Evolutionary conservation across 2,329 filamentous ascomycete species (phyloP), one percentile per base, ranked within the genome.

Genomic region (Xylariaceae sp.): DNA sequence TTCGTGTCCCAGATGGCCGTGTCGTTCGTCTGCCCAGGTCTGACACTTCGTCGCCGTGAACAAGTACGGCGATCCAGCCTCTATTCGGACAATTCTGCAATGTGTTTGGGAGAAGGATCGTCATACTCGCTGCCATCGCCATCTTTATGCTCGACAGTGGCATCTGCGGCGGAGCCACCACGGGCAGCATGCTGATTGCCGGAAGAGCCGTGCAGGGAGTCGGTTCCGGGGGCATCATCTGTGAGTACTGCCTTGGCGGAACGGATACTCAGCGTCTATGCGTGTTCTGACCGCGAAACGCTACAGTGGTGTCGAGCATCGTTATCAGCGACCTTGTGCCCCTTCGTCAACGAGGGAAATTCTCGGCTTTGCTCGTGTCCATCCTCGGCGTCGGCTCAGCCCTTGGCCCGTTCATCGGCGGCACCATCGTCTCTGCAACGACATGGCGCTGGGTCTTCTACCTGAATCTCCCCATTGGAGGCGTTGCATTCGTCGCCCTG

Each of bases 121-220:
- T 63, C 43, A 54, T 61, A 9, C 49, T 65, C 1, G 32, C 47
- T 8, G 50, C 64, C 3, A 59, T 72, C 2, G 53, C 49, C 7
- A 37, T 70, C 2, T 77, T 76, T 38, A 58, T 56, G 0, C 40
- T 75, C 0, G 74, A 73, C 0, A 73, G 70, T 36, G 67, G 61
- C 17, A 0, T 34, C 47, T 12, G 49, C 26, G 74, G 70, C 1
- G 63, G 61, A 1, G 66, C 74, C 0, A 57, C 46, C 0, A 63
- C 43, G 6, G 57, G 55, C 1, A 47, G 12, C 18, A 40, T 33
- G 33, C 21, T 42, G 3, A 41, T 44, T 14, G 38, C 33, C 15
- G 40, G 41, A 10, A 39, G 40, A 1, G 34, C 41, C 15, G 31
- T 33, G 17, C 32, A 45, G 21, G 41, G 43, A 15, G 17, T 30